Percentiles rank a stretch among this genome's conserved stretches.
phyloP scores from a whole-genome alignment of 1,139 yeast genomes.

The Sugiyamaella japonica region DNA sequence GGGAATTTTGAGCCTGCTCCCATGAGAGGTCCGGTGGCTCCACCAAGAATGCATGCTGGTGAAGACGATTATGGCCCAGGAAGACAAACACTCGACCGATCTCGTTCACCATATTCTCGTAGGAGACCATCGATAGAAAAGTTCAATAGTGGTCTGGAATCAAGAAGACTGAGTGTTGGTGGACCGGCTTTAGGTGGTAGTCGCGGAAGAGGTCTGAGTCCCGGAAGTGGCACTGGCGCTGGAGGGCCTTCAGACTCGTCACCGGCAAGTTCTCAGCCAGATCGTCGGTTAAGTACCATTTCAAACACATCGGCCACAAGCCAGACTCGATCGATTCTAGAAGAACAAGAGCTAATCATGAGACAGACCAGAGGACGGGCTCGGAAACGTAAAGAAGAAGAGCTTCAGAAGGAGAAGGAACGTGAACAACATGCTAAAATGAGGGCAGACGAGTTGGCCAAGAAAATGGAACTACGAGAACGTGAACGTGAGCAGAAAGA shows the following conservation, averaged over 20 bases:
- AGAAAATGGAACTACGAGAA: conserved; percentile 32
- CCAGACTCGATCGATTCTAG: conserved; percentile 22
- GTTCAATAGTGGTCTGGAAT: conserved; percentile 1
- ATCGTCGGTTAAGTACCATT: conserved; percentile 9
- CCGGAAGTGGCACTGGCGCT: conserved; percentile 1
- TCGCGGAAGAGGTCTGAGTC: conserved; percentile 7
- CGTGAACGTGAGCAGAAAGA: conserved; percentile 16
- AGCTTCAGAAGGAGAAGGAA: conserved; percentile 36
- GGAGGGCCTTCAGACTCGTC: not conserved
- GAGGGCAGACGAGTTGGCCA: conserved; percentile 37
- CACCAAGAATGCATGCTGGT: conserved; percentile 4
- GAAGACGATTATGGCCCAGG: not conserved
- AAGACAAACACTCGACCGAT: conserved; percentile 12
- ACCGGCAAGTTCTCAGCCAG: not conserved
- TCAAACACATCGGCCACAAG: conserved; percentile 6
- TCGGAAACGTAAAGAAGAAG: conserved; percentile 41
- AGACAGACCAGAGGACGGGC: conserved; percentile 38
- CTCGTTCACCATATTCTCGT: conserved; percentile 10
- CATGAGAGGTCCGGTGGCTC: conserved; percentile 1
- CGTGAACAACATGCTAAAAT: conserved; percentile 34
- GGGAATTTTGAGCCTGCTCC: conserved; percentile 35
- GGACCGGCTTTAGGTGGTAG: not conserved
- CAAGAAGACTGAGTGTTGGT: conserved; percentile 14
- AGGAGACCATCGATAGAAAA: conserved; percentile 10
- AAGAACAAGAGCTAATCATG: conserved; percentile 41